Evolutionary conservation across 768 basidiomycete genomes (phyloP), one percentile per base, ranked within the genome.

Genomic region (Russula emetica): DNA sequence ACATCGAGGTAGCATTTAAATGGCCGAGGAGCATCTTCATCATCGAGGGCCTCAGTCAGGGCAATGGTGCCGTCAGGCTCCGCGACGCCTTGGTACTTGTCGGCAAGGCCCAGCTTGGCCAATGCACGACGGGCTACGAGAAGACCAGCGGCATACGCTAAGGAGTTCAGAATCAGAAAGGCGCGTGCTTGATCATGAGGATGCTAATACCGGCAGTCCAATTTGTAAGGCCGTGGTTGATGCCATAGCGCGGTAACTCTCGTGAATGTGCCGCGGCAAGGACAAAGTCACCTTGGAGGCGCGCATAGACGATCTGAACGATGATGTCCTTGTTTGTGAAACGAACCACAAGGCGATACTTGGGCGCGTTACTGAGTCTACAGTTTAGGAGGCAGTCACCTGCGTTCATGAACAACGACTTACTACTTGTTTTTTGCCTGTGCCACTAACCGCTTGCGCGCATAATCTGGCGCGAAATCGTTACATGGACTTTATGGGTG

Each of bases 341-440:
- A 71, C 97, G 93, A 74, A 99, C 97, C 67, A 98, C 97, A 56
- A 98, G 87, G 70, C 95, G 94, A 80, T 97, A 97, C 80, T 98
- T 97, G 61, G 95, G 94, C 44, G 94, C 92, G 71, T 96, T 96
- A 81, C 89, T 91, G 47, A 59, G 67, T 24, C 24, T 61, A 30
- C 2, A 49, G 10, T 22, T 34, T 11, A 22, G n/a, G 18, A 60
- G 22, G 16, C 26, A 60, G 40, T 40, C 18, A 49, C 47, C 22
- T 16, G 8, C 11, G 18, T 55, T 47, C 24, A 58, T 38, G n/a
- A 20, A 62, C 30, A 32, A 42, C 59, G 11, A 77, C 85, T 38
- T 74, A 90, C 88, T 97, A 98, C 83, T 98, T 98, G 87, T 98
- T 98, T 85, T 99, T 99, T 64, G 97, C 94, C 83, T 99, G 97